A percentile compares a stretch with the other conserved stretches of the same genome.
phyloP scores from a whole-genome alignment of 345 rosid species.

The Limnanthes douglasii region DNA sequence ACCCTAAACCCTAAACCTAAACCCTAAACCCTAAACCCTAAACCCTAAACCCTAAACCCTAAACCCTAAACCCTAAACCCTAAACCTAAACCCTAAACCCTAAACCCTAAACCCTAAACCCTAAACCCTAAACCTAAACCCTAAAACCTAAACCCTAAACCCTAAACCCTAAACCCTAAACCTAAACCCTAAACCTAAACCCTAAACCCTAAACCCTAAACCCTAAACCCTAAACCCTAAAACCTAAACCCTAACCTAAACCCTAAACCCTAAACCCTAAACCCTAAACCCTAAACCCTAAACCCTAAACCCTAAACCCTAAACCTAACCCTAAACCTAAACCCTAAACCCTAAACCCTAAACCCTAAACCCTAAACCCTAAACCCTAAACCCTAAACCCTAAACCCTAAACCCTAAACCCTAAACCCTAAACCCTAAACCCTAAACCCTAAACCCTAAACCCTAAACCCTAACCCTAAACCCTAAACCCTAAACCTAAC shows the following conservation, averaged over 20 bases:
- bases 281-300: slow-evolving; percentile 7
- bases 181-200: not conserved
- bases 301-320: slow-evolving; percentile 8
- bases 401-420: slow-evolving; percentile 11
- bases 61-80: slow-evolving; percentile 5
- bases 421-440: slow-evolving; percentile 12
- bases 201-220: not conserved
- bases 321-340: slow-evolving; percentile 8
- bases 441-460: slow-evolving; percentile 10
- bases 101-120: slow-evolving; percentile 8
- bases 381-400: slow-evolving; percentile 15
- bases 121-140: slow-evolving; percentile 4
- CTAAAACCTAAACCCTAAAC: slow-evolving; percentile 6
- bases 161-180: slow-evolving; percentile 5
- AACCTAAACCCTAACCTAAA: slow-evolving; percentile 3
- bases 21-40: slow-evolving; percentile 2
- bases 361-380: slow-evolving; percentile 12
- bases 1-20: slow-evolving; percentile 6
- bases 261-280: slow-evolving; percentile 7
- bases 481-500: slow-evolving; percentile 11
- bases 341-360: slow-evolving; percentile 12
- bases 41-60: slow-evolving; percentile 4
- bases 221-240: slow-evolving; percentile 2
- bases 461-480: slow-evolving; percentile 12
- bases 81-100: slow-evolving; percentile 9